phyloP scores from a whole-genome alignment of 805 yeast genomes.

The Ogataea neopini region DNA sequence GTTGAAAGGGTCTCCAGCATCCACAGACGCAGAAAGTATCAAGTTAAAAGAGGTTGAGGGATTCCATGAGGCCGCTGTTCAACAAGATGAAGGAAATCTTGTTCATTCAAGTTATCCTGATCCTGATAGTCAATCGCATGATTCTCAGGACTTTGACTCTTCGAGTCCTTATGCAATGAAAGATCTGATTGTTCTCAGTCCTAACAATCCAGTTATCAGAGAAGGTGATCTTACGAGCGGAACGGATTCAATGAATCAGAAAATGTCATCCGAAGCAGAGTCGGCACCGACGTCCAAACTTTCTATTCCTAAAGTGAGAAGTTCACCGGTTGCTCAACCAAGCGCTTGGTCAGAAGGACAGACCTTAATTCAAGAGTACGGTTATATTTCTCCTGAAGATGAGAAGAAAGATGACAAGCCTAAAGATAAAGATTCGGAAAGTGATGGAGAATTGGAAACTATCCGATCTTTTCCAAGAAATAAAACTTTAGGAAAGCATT shows the following conservation, averaged over 20 bases:
- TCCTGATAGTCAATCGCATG: constrained; percentile 3
- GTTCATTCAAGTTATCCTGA: constrained; percentile 19
- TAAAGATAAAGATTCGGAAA: constrained; percentile 6
- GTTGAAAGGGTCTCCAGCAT: background rate
- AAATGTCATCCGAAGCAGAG: constrained; percentile 4
- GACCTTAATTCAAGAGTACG: constrained; percentile 24
- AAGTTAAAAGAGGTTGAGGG: constrained; percentile 15
- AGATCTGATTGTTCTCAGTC: background rate
- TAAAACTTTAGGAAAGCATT: constrained; percentile 1
- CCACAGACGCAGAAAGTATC: constrained; percentile 3
- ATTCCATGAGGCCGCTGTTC: background rate
- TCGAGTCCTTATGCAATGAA: background rate
- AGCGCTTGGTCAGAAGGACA: constrained; percentile 29
- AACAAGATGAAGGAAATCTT: background rate
- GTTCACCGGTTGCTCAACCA: constrained; percentile 12
- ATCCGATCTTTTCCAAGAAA: constrained; percentile 8
- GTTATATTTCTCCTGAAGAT: constrained; percentile 23
- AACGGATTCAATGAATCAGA: background rate
- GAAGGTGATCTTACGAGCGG: constrained; percentile 5
- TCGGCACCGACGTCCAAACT: constrained; percentile 12
- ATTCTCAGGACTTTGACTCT: background rate
- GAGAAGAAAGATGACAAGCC: background rate
- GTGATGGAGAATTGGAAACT: constrained; percentile 12
- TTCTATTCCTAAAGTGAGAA: constrained; percentile 21
- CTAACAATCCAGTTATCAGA: constrained; percentile 3